Conservation (phyloP, 164 flowering plant genomes). For the Platanus orientalis region DNA sequence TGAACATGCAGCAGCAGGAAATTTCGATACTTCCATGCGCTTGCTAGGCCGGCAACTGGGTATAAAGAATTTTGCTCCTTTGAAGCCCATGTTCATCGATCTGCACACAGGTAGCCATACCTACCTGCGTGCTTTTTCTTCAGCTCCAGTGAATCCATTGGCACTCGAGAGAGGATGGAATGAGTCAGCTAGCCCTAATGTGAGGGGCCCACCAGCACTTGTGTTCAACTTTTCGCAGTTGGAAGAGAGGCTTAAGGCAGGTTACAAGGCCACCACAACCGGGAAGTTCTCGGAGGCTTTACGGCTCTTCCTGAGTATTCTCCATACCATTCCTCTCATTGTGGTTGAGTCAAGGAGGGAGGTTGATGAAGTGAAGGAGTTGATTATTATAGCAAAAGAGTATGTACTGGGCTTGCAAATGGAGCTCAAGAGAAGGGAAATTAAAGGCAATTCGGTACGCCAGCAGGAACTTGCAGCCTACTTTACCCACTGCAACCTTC, state of each 20-base stretch:
- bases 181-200: conserved; percentile 66
- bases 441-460: conserved; percentile 36
- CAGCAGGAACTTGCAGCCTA: conserved; percentile 79
- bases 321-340: conserved; percentile 58
- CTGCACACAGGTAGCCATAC: conserved; percentile 69
- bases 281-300: conserved; percentile 67
- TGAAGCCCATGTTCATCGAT: conserved; percentile 66
- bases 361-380: conserved; percentile 78
- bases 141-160: conserved; percentile 51
- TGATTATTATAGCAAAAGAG: conserved; percentile 54
- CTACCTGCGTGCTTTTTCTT: conserved; percentile 55
- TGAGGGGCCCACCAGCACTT: conserved; percentile 72
- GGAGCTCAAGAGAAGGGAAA: conserved; percentile 58
- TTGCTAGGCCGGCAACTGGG: conserved; percentile 63
- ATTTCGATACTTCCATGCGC: conserved; percentile 72
- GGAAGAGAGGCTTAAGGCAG: conserved; percentile 77
- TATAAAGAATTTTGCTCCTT: conserved; percentile 64
- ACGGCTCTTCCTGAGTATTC: conserved; percentile 40
- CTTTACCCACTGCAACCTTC: conserved; percentile 68
- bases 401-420: conserved; percentile 49
- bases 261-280: conserved; percentile 57
- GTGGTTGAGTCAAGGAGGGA: conserved; percentile 66
- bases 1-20: conserved; percentile 95
- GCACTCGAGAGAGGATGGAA: conserved; percentile 68
- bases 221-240: conserved; percentile 64